Base-by-base conservation (phyloP, 768 basidiomycete species). In the Russula vinacea region DNA sequence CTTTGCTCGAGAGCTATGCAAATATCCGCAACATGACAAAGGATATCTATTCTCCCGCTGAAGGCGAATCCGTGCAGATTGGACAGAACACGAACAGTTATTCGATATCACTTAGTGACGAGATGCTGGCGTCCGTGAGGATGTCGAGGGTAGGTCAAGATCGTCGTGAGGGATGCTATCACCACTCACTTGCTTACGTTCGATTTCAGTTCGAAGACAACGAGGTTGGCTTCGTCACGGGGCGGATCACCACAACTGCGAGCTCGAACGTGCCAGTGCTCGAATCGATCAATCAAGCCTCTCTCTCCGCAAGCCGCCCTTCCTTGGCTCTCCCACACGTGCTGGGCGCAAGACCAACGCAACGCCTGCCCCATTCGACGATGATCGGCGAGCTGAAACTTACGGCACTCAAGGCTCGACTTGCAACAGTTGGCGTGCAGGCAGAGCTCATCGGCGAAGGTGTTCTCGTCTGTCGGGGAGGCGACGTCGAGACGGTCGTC, bases 331-430 rank as follows among this genome's bases (percentile, higher is more conserved):
- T 73, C 47, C 76, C 76, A 24, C 83, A 78, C 22, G 77, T 79
- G 39, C 80, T 90, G 24, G 89, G 88, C 19, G 81, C 86, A n/a
- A 84, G 90, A 35, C 81, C 85, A 17, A 78, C 83, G 22, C 80
- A 83, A 11, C 77, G 84, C 2, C 79, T 98, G 3, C 92, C 94
- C 1, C 84, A 87, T 64, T 95, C 96, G 0, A 91, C 95, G 8
- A 96, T 98, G 88, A 97, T 99, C 61, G 97, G 97, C 56, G 97
- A 98, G 71, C 83, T 99, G 47, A 94, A 97, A 73, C 79, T 99
- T 33, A 94, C 94, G 0, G 83, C 85, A 2, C 82, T 99, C 53
- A 97, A 98, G 74, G 74, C 86, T n/a, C 84, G 87, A 6, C 80
- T 99, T 24, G 80, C 85, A 5, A 74, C 84, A 2, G 77, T 92